Base-by-base conservation (phyloP, 345 rosid genomes). In the Sapria himalayana region DNA sequence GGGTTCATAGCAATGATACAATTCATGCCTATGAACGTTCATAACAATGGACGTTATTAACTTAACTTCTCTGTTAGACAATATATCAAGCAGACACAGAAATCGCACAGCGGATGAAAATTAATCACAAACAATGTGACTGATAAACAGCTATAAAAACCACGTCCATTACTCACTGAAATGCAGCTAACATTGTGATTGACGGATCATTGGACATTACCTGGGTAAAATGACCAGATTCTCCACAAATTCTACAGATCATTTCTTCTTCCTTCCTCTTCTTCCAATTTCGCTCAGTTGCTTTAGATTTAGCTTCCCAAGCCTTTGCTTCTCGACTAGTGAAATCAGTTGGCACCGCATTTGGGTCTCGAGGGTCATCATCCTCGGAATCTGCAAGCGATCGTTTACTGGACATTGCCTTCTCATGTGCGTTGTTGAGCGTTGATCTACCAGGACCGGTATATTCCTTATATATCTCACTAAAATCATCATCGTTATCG, bases 251-350 rank as follows among this genome's bases (percentile, higher is more conserved):
- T 61, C 79, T 89, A 63, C 98, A 89, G 24, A 89, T 79, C 86
- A 89, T 70, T 66, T 89, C 98, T 53, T 89, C 98, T 66, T 89
- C 95, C 70, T 89, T 89, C 50, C 85, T 71, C 64, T 89, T 89
- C 64, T 89, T 89, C 98, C 98, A 89, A 40, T 74, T 89, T 60
- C 98, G 69, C 70, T 89, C 98, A 10, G 93, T 89, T 35, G 98
- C 98, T 61, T 79, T 89, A 3, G 98, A 89, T 45, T 89, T 89
- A 37, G 98, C 98, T 56, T 89, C 95, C 98, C 98, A 89, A 47
- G 84, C 80, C 70, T 89, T 89, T 17, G 98, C 95, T 45, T 89
- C 98, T 18, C 98, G 71, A 59, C 98, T 89, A 15, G 93, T 89
- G 52, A 89, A 89, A 62, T 80, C 98, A 0, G 98, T 89, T 1